These are phyloP conservation scores for Cladosporium sp. DNA, from an alignment of 2,329 filamentous ascomycete species.

Conservation along the genomic window DNA sequence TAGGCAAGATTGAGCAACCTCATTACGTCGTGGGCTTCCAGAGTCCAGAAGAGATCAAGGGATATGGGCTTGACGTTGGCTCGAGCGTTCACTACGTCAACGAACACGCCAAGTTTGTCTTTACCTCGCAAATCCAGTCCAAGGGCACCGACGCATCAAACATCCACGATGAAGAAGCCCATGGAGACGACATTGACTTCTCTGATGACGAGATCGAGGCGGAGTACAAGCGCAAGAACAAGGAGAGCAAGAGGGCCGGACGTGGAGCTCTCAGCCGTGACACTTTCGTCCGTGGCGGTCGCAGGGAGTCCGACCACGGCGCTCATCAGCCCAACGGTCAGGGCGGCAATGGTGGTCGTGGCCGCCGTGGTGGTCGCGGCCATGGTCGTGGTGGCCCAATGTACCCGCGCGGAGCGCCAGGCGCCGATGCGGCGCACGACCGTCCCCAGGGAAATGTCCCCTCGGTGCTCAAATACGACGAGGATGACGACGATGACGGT, in stretches of 20 bases:
- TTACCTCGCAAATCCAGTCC: constrained; percentile 72
- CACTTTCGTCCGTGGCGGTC: constrained; percentile 14
- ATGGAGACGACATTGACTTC: constrained; percentile 83
- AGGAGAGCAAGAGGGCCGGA: constrained; percentile 28
- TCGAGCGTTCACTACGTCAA: constrained; percentile 73
- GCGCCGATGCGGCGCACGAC: constrained; percentile 4
- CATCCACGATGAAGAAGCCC: constrained; percentile 85
- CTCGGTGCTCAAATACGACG: constrained; percentile 4
- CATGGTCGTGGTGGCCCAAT: neutral
- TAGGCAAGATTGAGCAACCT: constrained; percentile 66
- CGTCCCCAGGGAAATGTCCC: constrained; percentile 11
- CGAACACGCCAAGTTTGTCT: constrained; percentile 66
- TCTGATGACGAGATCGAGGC: constrained; percentile 94
- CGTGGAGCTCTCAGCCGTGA: constrained; percentile 18
- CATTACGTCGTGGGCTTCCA: constrained; percentile 76
- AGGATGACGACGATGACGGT: constrained; percentile 1
- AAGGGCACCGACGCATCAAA: constrained; percentile 95
- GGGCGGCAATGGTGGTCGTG: constrained; percentile 12
- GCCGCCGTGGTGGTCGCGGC: constrained; percentile 7
- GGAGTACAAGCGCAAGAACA: constrained; percentile 31
- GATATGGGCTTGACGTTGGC: constrained; percentile 61
- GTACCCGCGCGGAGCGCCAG: constrained; percentile 5
- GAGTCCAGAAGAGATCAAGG: constrained; percentile 59
- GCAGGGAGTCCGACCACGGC: neutral
- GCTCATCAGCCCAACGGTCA: neutral